A percentile compares a stretch with the other conserved stretches of the same genome.
These are phyloP conservation scores for Spathaspora passalidarum DNA, from an alignment of 805 yeast species.

Conservation along the genomic window DNA sequence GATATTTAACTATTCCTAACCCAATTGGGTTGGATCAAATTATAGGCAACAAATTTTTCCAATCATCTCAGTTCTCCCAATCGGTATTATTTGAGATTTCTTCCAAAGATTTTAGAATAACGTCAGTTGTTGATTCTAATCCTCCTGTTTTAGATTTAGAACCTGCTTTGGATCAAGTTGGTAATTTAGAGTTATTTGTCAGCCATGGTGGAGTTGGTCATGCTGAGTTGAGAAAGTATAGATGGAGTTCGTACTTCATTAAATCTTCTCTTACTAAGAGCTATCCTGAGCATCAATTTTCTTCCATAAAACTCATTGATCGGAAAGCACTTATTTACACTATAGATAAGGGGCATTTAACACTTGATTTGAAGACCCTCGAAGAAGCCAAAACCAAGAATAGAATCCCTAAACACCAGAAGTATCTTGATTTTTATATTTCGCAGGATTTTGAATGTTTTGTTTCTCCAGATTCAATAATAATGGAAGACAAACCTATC, in stretches of 20 bases:
- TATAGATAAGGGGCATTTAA: background rate
- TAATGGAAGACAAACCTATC: background rate
- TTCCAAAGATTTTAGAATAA: background rate
- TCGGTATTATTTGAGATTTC: constrained; percentile 5
- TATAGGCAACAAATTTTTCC: constrained; percentile 4
- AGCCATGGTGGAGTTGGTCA: constrained; percentile 7
- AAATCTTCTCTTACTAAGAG: background rate
- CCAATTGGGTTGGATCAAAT: constrained; percentile 5
- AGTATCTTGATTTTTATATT: background rate
- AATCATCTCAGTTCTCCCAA: constrained; percentile 5
- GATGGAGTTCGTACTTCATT: background rate
- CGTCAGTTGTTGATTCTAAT: background rate
- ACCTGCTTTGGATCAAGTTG: background rate
- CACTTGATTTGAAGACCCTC: background rate
- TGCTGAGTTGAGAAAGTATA: background rate
- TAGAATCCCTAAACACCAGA: background rate
- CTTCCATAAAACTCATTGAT: background rate
- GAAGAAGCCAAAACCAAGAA: background rate
- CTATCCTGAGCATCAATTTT: background rate
- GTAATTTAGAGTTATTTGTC: constrained; percentile 1
- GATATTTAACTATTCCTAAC: constrained; percentile 6
- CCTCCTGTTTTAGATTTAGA: constrained; percentile 8
- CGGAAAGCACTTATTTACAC: background rate
- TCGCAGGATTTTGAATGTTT: background rate
- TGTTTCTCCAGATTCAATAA: background rate